Evolutionary conservation across 495 filamentous ascomycete genomes (phyloP).

Genomic region (Acidiella bohemica): DNA sequence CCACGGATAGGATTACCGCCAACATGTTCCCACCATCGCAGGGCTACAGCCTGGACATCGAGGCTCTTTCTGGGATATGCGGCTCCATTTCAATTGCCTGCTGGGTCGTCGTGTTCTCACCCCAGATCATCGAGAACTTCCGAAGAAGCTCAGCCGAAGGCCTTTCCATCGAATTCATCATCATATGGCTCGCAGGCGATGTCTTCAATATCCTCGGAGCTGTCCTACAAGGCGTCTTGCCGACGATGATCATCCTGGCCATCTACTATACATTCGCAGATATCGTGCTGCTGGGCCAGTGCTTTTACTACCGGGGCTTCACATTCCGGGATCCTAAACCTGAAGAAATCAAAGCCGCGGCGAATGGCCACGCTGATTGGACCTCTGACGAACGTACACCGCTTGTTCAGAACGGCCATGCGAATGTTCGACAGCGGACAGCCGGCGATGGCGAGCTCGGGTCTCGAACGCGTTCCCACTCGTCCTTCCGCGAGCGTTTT

Average conservation of each 20-base stretch:
- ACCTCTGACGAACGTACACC: slow-evolving; percentile 17
- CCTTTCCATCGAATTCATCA: slow-evolving; percentile 75
- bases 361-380: slow-evolving; percentile 4
- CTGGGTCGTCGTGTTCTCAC: slow-evolving; percentile 96
- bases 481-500: slow-evolving; percentile 34
- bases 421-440: background rate
- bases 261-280: slow-evolving; percentile 94
- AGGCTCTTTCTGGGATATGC: slow-evolving; percentile 78
- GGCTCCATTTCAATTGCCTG: slow-evolving; percentile 93
- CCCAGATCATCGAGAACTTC: slow-evolving; percentile 94
- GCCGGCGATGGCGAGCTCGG: slow-evolving; percentile 12
- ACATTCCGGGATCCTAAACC: slow-evolving; percentile 42
- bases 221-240: slow-evolving; percentile 81
- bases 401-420: slow-evolving; percentile 18
- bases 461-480: slow-evolving; percentile 17
- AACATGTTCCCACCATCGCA: slow-evolving; percentile 58
- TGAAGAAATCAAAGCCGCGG: background rate
- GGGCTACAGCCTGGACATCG: slow-evolving; percentile 59
- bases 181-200: slow-evolving; percentile 85
- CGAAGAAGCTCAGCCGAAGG: slow-evolving; percentile 74
- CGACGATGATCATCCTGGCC: slow-evolving; percentile 92
- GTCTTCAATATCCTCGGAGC: slow-evolving; percentile 93
- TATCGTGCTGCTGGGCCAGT: slow-evolving; percentile 72
- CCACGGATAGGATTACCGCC: background rate
- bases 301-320: slow-evolving; percentile 87